phyloP scores from a whole-genome alignment of 192 early-diverging fungal genomes.

The Martensiomyces pterosporus region DNA sequence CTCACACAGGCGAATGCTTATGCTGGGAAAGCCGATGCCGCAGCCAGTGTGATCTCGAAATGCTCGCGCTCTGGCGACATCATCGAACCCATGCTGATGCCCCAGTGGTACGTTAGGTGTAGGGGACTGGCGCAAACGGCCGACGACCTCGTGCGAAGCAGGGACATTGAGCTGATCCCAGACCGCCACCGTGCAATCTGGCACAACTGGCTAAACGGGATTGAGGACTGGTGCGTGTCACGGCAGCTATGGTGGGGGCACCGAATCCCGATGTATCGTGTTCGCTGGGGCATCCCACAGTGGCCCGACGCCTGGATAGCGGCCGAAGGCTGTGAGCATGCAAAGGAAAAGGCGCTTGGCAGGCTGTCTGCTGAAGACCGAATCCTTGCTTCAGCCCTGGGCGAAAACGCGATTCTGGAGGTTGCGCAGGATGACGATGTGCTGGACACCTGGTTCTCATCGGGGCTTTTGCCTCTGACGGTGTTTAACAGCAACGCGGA shows the following conservation, averaged over 20 bases:
- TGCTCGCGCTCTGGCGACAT: constrained; percentile 87
- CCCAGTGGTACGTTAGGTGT: constrained; percentile 95
- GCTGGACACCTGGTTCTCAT: constrained; percentile 98
- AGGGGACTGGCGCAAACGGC: constrained; percentile 69
- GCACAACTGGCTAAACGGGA: constrained; percentile 81
- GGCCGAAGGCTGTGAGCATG: constrained; percentile 24
- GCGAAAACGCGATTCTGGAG: not conserved
- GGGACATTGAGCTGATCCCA: constrained; percentile 70
- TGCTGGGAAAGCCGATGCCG: constrained; percentile 69
- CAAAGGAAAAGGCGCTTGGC: constrained; percentile 30
- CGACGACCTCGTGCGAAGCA: constrained; percentile 57
- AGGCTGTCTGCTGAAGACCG: constrained; percentile 2
- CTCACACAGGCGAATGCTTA: constrained; percentile 68
- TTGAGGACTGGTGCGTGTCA: constrained; percentile 97
- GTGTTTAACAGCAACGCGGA: constrained; percentile 49
- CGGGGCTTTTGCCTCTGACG: constrained; percentile 86
- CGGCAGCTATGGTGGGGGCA: constrained; percentile 99
- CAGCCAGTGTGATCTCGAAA: constrained; percentile 67
- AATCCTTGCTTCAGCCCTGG: not conserved
- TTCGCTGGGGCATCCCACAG: constrained; percentile 51
- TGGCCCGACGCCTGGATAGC: constrained; percentile 30
- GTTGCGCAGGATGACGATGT: constrained; percentile 75
- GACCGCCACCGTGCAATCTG: constrained; percentile 71
- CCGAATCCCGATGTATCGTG: constrained; percentile 83
- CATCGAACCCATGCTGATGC: constrained; percentile 92